Base-by-base conservation (phyloP, 2,329 filamentous ascomycete genomes). In the Trichoderma oligosporum region DNA sequence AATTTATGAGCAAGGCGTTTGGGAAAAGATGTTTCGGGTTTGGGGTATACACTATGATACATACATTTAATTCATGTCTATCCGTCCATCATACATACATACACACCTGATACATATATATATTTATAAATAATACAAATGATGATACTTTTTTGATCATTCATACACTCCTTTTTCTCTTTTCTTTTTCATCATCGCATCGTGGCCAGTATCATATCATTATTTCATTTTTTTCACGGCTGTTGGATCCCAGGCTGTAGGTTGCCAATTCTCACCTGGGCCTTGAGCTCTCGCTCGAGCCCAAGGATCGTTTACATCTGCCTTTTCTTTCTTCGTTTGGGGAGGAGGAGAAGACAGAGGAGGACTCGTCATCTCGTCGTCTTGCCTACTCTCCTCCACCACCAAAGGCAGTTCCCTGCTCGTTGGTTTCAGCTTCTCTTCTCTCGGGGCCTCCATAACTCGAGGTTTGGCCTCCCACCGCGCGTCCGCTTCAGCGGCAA, bases 221-320 rank as follows among this genome's bases (percentile, higher is more conserved):
- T 36, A 22, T 24, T 18, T 45, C 60, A n/a, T 61, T 59, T 69
- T 72, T 63, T 68, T 75, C 9, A 62, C 54, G n/a, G 74, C 63
- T 2, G 70, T 70, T 4, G 83, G 83, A 4, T 69, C 73, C 86
- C 86, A 89, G 3, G 82, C 73, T 46, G 81, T 67, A 0, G 87
- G 87, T 69, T 88, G 83, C 84, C 85, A 89, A n/a, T 72, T 76
- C 67, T 88, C 84, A 54, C 84, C 77, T 0, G 84, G 82, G 0
- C 76, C 78, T 18, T 65, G 64, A 1, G 69, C 62, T 35, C 60
- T 75, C 1, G 78, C 75, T 61, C 75, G 77, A 27, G 79, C 80
- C 84, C 85, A 88, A 2, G 85, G 84, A 66, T 86, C 78, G 1
- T 72, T 63, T 3, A 60, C 60, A 1, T 65, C 63, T 14, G 64